Base-by-base conservation (phyloP, 805 yeast genomes). In the Lachancea mirantina region DNA sequence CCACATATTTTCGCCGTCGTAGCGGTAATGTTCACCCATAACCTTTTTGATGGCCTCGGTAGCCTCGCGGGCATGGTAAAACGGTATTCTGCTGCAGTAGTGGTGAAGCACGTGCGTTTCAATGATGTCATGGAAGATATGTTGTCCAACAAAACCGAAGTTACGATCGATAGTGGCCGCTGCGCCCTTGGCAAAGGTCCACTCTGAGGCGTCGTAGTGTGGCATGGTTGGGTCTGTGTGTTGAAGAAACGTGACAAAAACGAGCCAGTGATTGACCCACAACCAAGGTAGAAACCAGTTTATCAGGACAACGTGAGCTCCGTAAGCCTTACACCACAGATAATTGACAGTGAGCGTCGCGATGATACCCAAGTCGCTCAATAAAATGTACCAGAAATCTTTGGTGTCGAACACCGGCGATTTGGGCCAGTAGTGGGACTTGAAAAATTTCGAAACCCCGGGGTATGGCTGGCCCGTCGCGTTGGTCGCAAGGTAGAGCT, bases 41-140 rank as follows among this genome's bases (percentile, higher is more conserved):
- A 80, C 89, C 60, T 78, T 74, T 63, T 77, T 75, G 60, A 84
- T 78, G 36, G 83, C 89, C 38, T 64, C 84, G 38, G 84, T 69
- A 30, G 82, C 92, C 52, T 73, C 75, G 60, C 88, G 70, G n/a
- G 78, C 94, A 49, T 82, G 78, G 69, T 84, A 84, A 65, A 84
- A 84, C 29, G 95, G 95, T 46, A 84, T 83, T 61, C 94, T 69
- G 8, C 88, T 77, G 43, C 74, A 77, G 59, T 73, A 84, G 64
- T 84, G 95, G 64, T 84, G 95, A 47, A 80, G 68, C 33, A 84
- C 94, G 56, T 84, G 95, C 33, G 94, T 84, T 64, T 84, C 95
- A 52, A 83, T 83, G 51, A 84, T 84, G 56, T 81, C 94, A 61
- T 84, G 95, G 75, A 84, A 79, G 51, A 81, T 65, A 68, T 73